Evolutionary conservation across 2,329 filamentous ascomycete genomes (phyloP).

Genomic region (Pseudogymnoascus sp.): DNA sequence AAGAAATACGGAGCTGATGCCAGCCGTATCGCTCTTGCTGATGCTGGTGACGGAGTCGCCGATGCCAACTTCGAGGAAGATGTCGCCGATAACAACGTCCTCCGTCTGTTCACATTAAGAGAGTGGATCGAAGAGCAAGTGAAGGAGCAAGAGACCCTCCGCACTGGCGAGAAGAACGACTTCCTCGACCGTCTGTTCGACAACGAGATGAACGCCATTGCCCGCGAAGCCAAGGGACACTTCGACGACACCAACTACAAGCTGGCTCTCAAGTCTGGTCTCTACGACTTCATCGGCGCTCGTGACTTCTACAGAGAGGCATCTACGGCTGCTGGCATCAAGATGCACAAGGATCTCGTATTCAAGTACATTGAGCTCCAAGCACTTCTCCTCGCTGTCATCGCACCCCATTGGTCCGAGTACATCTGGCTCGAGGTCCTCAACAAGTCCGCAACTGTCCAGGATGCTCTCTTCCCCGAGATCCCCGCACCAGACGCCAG

Average conservation of each 20-base stretch:
- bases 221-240: constrained; percentile 69
- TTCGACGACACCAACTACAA: constrained; percentile 79
- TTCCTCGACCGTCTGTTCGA: constrained; percentile 87
- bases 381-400: constrained; percentile 70
- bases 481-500: constrained; percentile 58
- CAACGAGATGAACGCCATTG: constrained; percentile 83
- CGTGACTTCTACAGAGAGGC: constrained; percentile 87
- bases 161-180: constrained; percentile 64
- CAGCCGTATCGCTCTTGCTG: constrained; percentile 81
- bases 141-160: constrained; percentile 62
- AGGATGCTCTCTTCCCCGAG: constrained; percentile 69
- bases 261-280: constrained; percentile 74
- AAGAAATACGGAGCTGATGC: constrained; percentile 94
- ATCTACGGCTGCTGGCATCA: constrained; percentile 65
- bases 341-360: constrained; percentile 79
- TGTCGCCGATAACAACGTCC: constrained; percentile 84
- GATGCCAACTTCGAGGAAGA: constrained; percentile 97
- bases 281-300: constrained; percentile 86
- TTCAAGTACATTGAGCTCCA: constrained; percentile 80
- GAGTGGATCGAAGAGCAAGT: constrained; percentile 89
- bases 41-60: constrained; percentile 87
- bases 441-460: constrained; percentile 66
- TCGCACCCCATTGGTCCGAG: constrained; percentile 91
- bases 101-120: constrained; percentile 72
- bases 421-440: constrained; percentile 92